Evolutionary conservation across 202 grass and related monocot species (phyloP).

Genomic region (Eragrostis tef): DNA sequence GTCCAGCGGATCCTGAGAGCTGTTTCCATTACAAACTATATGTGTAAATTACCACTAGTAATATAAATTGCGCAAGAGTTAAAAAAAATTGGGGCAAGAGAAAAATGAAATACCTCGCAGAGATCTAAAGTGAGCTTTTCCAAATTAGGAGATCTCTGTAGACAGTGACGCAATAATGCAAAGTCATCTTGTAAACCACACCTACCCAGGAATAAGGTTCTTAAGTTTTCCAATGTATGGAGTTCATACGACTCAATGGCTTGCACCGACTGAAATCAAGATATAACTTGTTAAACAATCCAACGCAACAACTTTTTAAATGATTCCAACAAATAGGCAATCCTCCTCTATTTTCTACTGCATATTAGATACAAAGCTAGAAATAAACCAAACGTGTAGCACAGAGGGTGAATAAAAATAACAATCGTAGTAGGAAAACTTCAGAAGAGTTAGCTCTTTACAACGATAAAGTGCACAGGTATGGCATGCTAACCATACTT

Average conservation of each 20-base stretch:
- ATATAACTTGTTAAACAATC: background rate
- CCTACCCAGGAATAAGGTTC: background rate
- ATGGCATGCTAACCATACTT: too few species aligned
- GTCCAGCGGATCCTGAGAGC: background rate
- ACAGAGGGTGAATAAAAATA: too few species aligned
- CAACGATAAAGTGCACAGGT: too few species aligned
- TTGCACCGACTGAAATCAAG: constrained; percentile 1
- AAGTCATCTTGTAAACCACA: constrained; percentile 1
- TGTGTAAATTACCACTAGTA: background rate
- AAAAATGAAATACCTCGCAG: background rate
- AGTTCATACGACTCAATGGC: background rate
- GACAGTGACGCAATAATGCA: background rate
- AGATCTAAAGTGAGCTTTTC: background rate
- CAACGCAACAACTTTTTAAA: background rate
- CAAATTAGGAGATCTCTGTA: constrained; percentile 10
- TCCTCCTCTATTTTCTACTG: too few species aligned
- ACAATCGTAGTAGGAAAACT: too few species aligned
- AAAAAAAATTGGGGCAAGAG: background rate
- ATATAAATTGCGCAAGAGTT: background rate
- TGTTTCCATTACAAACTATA: background rate
- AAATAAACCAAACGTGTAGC: too few species aligned
- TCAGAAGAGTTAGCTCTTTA: too few species aligned
- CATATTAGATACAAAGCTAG: too few species aligned
- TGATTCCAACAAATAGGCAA: too few species aligned
- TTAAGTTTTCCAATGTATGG: background rate